These are phyloP conservation scores for Aspergillus persii DNA, from an alignment of 2,329 filamentous ascomycete species.

Conservation along the genomic window DNA sequence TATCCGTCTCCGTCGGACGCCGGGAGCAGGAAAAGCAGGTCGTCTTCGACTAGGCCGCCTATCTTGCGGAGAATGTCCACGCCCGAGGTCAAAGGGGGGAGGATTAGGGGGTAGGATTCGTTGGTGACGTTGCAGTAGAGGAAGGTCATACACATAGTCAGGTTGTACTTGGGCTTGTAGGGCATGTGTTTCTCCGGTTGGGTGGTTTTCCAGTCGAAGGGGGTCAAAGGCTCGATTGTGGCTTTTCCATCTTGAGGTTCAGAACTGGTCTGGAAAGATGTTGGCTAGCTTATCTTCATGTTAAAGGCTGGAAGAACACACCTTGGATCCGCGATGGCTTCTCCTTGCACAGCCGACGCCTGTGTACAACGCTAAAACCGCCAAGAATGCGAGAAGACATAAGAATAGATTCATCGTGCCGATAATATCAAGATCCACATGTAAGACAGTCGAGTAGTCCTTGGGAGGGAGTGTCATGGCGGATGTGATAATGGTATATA, in stretches of 20 bases:
- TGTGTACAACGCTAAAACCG: neutral
- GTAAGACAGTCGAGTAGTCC: too few relatives aligned
- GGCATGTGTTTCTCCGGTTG: neutral
- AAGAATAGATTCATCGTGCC: too few relatives aligned
- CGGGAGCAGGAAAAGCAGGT: slow-evolving; percentile 1
- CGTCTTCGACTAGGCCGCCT: neutral
- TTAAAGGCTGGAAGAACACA: neutral
- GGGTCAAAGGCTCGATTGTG: neutral
- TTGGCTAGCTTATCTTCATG: too few relatives aligned
- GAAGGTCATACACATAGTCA: slow-evolving; percentile 3
- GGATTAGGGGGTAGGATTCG: neutral
- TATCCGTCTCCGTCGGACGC: slow-evolving; percentile 3
- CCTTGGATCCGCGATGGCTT: neutral
- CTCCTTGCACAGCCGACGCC: neutral
- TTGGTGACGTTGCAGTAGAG: neutral
- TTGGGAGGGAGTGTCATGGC: too few relatives aligned
- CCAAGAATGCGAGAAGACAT: neutral
- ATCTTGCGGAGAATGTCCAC: neutral
- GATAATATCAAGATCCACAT: too few relatives aligned
- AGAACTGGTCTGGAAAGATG: neutral
- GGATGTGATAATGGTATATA: too few relatives aligned
- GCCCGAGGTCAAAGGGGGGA: too few relatives aligned
- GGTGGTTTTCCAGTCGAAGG: neutral
- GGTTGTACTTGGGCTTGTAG: slow-evolving; percentile 2
- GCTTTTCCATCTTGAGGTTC: neutral